Base-by-base conservation (phyloP, 2,329 filamentous ascomycete genomes). In the Fusarium oxysporum region DNA sequence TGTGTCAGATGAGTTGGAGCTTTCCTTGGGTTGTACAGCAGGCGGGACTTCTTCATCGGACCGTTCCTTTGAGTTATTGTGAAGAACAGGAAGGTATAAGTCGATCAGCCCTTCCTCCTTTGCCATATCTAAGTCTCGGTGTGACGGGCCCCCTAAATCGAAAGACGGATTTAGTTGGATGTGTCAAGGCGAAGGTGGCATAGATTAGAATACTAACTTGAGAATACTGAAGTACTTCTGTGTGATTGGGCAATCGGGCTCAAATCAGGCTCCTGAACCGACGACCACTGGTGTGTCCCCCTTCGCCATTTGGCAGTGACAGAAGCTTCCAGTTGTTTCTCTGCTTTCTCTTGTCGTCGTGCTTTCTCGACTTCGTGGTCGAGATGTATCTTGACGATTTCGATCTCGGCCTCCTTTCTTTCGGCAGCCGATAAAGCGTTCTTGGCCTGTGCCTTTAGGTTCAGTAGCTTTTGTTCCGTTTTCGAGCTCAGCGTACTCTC, bases 261-360 rank as follows among this genome's bases (percentile, higher is more conserved):
- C 50, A 89, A 74, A 12, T 80, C 79, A 16, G 87, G 86, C 65
- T 87, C 85, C 30, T 84, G 84, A 2, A 83, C 83, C 7, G 86
- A 88, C 8, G 85, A 87, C 87, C 87, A 89, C 61, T 86, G 84
- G 25, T 82, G 81, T 4, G 81, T 82, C 30, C 84, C 81, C 30
- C 82, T 82, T 61, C 80, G 83, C 87, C 85, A 89, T 69, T 76
- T 82, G 5, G 85, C 77, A 71, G 61, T 82, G 77, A 30, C 78
- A 65, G 41, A 80, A 77, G 65, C 59, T 28, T 73, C 65, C 50
- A 57, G 35, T 35, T 75, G 70, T n/a, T 83, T 76, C 6, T 87
- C 87, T 16, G 79, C 79, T 32, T 75, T 77, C 61, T 83, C 82
- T 28, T 82, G 87, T 69, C 83, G 83, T 65, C 85, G 83, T 51